Base-by-base conservation (phyloP, 768 basidiomycete species). In the Fomitopsis serialis region DNA sequence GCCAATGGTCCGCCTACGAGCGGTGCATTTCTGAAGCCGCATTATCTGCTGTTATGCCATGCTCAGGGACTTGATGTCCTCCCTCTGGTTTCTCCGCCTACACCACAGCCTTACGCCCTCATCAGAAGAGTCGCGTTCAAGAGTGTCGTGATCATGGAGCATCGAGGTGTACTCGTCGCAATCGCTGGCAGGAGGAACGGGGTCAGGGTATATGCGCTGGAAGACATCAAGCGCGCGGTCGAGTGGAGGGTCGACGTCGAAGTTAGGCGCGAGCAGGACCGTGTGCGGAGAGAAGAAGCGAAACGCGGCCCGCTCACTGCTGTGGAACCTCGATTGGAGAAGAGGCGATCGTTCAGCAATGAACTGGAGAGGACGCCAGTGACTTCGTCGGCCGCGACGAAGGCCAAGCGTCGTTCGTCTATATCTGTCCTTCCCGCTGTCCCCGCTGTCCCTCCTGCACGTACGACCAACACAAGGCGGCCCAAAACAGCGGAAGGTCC, bases 121-220 rank as follows among this genome's bases (percentile, higher is more conserved):
- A 84, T 93, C 22, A 81, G 91, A 21, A 78, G 89, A 51, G 88
- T 91, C 48, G 77, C 79, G 34, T 93, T 93, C 69, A 92, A 91
- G 64, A 83, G 79, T 52, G 85, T 93, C n/a, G 87, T 93, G 0
- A 86, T 93, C 13, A 93, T 93, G 91, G 91, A 93, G 61, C 88
- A 92, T 62, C 85, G 91, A 27, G 91, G 90, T 7, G 89, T 93
- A 0, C 72, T 93, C n/a, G 91, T 93, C 9, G 90, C 91, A 12
- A 91, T 93, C 56, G 92, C 92, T 15, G 91, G 91, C 9, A 74
- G 91, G 56, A 73, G 91, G 60, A 89, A 92, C 57, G 90, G 91
- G 2, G 90, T 93, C 42, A 79, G 91, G 34, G 91, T 93, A 17
- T 93, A 93, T 66, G 91, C 91, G 17, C 73, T 93, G 15, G 90